Base-by-base conservation (phyloP, 2,329 filamentous ascomycete genomes). In the Epichloe glyceriae region DNA sequence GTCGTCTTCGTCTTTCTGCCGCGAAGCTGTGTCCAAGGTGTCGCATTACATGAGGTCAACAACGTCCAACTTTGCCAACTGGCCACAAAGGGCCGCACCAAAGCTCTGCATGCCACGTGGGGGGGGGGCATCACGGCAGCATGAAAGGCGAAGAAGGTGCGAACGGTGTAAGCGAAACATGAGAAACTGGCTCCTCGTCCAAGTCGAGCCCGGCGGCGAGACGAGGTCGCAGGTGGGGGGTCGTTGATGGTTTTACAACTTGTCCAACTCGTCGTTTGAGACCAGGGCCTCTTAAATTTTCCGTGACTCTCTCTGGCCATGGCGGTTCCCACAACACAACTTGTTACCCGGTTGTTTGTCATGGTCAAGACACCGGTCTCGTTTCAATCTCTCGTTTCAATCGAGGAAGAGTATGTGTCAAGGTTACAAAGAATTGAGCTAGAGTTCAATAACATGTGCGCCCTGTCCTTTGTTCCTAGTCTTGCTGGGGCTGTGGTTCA, bases 1-100 rank as follows among this genome's bases (percentile, higher is more conserved):
- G 72, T 73, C 3, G 75, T 73, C 60, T 63, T 74, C 5, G 74
- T 79, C 65, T 76, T 80, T 62, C 76, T 79, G 52, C 75, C 73
- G 60, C 77, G 61, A 49, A 47, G 41, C 42, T 64, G 61, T 35
- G 49, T 22, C 11, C 4, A 35, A 22, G 19, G 17, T 26, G 35
- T 15, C 15, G 33, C 20, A 10, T 22, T 6, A 38, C 10, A 11
- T 26, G 50, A 26, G 19, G 45, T 35, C n/a, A 8, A 30, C 30
- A 4, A 15, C 20, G 12, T 4, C 17, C 22, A 46, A 22, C 34
- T 26, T 19, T 30, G 35, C 7, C 34, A 26, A 6, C n/a, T 22
- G n/a, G 14, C 22, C 19, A 33, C 26, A 20, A 49, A 2, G 11
- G 33, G 41, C 7, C 2, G 41, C 22, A 37, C 22, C 19, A 35